These are phyloP conservation scores for Geosiphon pyriformis DNA, from an alignment of 192 early-diverging fungal genomes.

Conservation along the genomic window DNA sequence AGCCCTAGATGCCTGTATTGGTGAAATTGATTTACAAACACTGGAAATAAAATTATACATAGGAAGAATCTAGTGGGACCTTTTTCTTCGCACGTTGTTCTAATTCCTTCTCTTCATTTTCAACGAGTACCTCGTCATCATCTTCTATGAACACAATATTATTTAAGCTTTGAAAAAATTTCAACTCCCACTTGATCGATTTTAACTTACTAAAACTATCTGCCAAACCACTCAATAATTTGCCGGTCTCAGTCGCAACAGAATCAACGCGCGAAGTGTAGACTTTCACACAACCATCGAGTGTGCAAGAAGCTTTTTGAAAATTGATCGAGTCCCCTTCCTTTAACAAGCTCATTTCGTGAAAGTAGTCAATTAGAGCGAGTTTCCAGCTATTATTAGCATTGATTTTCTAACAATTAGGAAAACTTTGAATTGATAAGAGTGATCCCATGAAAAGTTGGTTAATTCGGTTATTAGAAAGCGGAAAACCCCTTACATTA, in stretches of 20 bases:
- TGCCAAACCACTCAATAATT: conserved; percentile 80
- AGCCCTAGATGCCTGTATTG: conserved; percentile 32
- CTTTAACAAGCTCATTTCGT: conserved; percentile 87
- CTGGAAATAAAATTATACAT: conserved; percentile 26
- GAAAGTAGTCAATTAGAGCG: conserved; percentile 96
- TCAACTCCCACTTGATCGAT: too few species aligned
- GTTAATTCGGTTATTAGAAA: too few species aligned
- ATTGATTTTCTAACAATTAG: conserved; percentile 91
- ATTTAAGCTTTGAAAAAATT: background rate
- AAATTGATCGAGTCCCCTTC: conserved; percentile 99
- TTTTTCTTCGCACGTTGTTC: conserved; percentile 37
- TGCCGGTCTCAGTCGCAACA: conserved; percentile 86
- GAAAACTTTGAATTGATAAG: background rate
- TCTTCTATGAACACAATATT: conserved; percentile 24
- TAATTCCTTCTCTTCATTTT: conserved; percentile 41
- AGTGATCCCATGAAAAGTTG: background rate
- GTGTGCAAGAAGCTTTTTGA: conserved; percentile 93
- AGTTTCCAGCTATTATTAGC: conserved; percentile 92
- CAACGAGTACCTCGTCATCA: conserved; percentile 40
- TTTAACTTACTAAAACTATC: conserved; percentile 55
- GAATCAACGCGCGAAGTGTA: conserved; percentile 97
- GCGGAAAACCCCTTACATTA: conserved; percentile 74
- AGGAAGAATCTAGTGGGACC: conserved; percentile 28
- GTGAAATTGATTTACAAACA: conserved; percentile 27
- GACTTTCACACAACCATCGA: conserved; percentile 96